A percentile compares a stretch with the other conserved stretches of the same genome.
Conservation (phyloP, 306 rosid species). For the Medicago ruthenica region DNA sequence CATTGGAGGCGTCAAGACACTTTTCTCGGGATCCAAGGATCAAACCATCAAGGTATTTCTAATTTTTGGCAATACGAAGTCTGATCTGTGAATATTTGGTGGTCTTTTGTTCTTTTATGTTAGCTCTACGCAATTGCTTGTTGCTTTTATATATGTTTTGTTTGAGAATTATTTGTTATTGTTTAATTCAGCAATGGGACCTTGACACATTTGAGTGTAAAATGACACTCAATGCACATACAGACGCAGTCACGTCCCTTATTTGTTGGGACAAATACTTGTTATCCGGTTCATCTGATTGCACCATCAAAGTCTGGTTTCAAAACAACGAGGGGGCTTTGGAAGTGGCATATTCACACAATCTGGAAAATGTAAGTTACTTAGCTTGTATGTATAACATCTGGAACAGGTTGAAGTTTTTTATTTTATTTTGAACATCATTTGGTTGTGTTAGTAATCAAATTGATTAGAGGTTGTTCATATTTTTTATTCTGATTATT, state of each 20-base stretch:
- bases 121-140: too few species aligned
- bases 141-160: background rate
- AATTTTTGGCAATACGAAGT: background rate
- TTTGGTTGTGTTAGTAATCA: too few species aligned
- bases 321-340: conserved; percentile 27
- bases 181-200: conserved; percentile 55
- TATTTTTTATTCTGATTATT: background rate
- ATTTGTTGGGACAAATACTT: conserved; percentile 43
- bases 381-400: background rate
- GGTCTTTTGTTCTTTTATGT: background rate
- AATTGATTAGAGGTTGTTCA: background rate
- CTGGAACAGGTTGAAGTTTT: too few species aligned
- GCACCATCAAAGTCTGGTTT: conserved; percentile 52
- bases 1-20: too few species aligned
- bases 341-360: conserved; percentile 43
- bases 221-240: conserved; percentile 52
- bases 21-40: too few species aligned
- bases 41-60: too few species aligned
- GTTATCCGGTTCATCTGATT: conserved; percentile 48
- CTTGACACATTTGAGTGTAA: conserved; percentile 48
- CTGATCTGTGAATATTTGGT: background rate
- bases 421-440: too few species aligned
- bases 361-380: conserved; percentile 46
- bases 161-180: background rate
- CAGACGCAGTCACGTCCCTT: conserved; percentile 21